Base-by-base conservation (phyloP, 495 filamentous ascomycete species). In the Rostrohypoxylon terebratum region DNA sequence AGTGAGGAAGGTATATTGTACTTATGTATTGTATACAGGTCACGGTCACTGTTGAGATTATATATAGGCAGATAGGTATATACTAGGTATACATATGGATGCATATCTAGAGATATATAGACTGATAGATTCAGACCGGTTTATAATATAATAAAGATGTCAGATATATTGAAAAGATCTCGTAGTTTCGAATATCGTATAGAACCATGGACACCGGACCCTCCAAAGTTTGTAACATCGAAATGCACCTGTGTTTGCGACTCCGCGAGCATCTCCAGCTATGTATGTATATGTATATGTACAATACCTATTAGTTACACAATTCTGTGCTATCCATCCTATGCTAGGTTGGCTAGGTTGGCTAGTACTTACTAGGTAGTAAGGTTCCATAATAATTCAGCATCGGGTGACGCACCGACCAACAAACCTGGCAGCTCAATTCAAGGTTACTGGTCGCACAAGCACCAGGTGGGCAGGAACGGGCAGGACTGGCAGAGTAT, bases 341-440 rank as follows among this genome's bases (percentile, higher is more conserved):
- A 18, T 45, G 42, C 4, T 20, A 45, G 13, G 28, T 28, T 28
- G 25, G 25, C 25, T 28, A 28, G 25, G 25, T 28, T 28, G 28
- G 28, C 28, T 28, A 28, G n/a, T n/a, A n/a, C n/a, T n/a, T n/a
- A n/a, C n/a, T n/a, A n/a, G n/a, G n/a, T n/a, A n/a, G n/a, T n/a
- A n/a, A n/a, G 28, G 51, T 10, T 28, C 44, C 48, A 57, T 21
- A 60, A 33, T 18, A 34, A 21, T 53, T 31, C 31, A 44, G 18
- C 21, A 0, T 59, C 25, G 60, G 47, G 69, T 73, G 71, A 73
- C 71, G 71, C 71, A 73, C 66, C 60, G 28, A 59, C 71, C 65
- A 72, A 53, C 18, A 44, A 16, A 25, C 36, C 25, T 21, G 21
- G 16, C 18, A 62, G 21, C 59, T 63, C 28, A 51, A 51, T 51